These are phyloP conservation scores for Wickerhamiella sorbophila DNA, from an alignment of 805 yeast species.

Conservation along the genomic window DNA sequence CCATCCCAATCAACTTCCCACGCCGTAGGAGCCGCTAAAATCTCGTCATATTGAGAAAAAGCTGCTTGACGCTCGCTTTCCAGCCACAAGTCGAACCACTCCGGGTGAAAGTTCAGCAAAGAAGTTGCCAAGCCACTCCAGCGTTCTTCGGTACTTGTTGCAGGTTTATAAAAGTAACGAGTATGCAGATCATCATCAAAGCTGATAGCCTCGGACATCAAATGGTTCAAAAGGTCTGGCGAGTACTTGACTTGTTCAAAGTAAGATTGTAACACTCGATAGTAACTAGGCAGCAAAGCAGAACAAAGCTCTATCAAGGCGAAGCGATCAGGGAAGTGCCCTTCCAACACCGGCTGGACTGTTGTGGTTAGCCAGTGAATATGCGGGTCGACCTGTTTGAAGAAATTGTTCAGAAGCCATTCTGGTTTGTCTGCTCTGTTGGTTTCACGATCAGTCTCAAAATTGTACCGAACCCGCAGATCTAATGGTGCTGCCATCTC, in stretches of 20 bases:
- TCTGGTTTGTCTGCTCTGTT: constrained; percentile 57
- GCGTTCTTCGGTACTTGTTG: constrained; percentile 8
- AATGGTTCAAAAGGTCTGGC: constrained; percentile 41
- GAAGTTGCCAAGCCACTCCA: constrained; percentile 35
- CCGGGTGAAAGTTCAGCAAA: constrained; percentile 14
- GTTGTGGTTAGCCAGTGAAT: constrained; percentile 16
- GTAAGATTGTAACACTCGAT: constrained; percentile 8
- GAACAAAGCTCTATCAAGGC: constrained; percentile 32
- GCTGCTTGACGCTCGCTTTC: constrained; percentile 34
- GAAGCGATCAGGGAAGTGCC: constrained; percentile 13
- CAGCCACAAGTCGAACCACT: constrained; percentile 37
- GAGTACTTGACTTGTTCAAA: constrained; percentile 14
- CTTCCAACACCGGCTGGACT: constrained; percentile 16
- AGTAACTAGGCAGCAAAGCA: constrained; percentile 29
- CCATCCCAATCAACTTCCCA: constrained; percentile 46
- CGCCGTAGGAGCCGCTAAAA: constrained; percentile 34
- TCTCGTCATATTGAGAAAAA: constrained; percentile 36
- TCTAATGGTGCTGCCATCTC: constrained; percentile 33
- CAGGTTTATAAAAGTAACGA: constrained; percentile 35
- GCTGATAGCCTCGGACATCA: constrained; percentile 40
- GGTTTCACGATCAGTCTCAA: constrained; percentile 42
- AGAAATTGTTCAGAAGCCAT: constrained; percentile 43
- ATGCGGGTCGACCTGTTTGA: constrained; percentile 23
- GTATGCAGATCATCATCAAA: constrained; percentile 40
- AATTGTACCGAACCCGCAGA: constrained; percentile 45